These are phyloP conservation scores for Teunomyces stri DNA, from an alignment of 805 yeast species.

Conservation along the genomic window DNA sequence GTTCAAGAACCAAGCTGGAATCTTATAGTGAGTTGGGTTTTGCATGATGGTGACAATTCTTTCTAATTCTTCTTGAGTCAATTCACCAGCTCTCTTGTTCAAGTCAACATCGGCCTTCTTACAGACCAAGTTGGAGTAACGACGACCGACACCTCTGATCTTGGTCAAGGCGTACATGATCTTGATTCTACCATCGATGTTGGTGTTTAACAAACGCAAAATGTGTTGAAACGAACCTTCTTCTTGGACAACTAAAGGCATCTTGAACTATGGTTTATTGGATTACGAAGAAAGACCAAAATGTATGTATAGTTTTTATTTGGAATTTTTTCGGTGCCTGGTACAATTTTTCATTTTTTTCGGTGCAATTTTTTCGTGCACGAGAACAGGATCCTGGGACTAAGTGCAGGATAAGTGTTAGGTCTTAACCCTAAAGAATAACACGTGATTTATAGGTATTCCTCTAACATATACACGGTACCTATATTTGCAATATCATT, in stretches of 20 bases:
- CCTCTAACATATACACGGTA: not conserved
- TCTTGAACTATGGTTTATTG: conserved; percentile 38
- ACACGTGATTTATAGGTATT: conserved; percentile 7
- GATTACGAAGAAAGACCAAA: conserved; percentile 13
- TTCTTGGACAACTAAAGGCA: conserved; percentile 98
- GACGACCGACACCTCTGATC: conserved; percentile 99
- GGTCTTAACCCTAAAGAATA: conserved; percentile 9
- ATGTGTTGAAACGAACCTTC: conserved; percentile 99
- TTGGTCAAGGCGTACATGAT: conserved; percentile 99
- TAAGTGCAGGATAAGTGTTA: not conserved
- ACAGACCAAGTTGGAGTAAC: conserved; percentile 99
- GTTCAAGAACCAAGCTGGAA: conserved; percentile 99
- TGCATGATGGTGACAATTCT: conserved; percentile 99
- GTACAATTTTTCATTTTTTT: conserved; percentile 3
- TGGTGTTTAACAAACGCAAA: conserved; percentile 99
- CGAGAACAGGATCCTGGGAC: not conserved
- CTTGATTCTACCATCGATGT: conserved; percentile 99
- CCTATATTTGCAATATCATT: not conserved
- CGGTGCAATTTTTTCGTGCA: conserved; percentile 5
- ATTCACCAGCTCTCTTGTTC: conserved; percentile 99
- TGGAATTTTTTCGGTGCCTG: conserved; percentile 5
- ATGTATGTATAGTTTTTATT: conserved; percentile 19
- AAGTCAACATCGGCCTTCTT: conserved; percentile 99
- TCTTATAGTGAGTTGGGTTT: conserved; percentile 98
- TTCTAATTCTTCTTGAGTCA: conserved; percentile 99